Percentiles rank a stretch among this genome's conserved stretches.
These are phyloP conservation scores for Mucor velutinosus DNA, from an alignment of 371 early-diverging fungal species.

Conservation along the genomic window DNA sequence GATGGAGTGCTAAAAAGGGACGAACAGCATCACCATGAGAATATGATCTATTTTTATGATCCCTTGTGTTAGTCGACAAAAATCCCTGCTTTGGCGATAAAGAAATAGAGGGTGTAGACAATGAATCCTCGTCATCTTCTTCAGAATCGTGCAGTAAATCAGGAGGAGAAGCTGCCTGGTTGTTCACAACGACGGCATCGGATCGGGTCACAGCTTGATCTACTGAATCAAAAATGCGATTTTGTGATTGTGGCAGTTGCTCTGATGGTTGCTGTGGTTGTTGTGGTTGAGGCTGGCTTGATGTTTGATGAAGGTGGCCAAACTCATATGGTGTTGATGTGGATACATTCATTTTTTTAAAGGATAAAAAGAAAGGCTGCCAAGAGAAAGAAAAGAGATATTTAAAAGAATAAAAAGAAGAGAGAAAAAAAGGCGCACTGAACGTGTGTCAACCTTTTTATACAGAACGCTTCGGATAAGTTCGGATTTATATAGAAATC, in stretches of 20 bases:
- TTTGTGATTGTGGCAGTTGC: neutral
- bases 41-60: slow-evolving; percentile 3
- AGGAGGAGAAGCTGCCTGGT: slow-evolving; percentile 10
- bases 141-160: slow-evolving; percentile 13
- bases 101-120: slow-evolving; percentile 17
- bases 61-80: neutral
- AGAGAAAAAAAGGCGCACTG: neutral
- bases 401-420: neutral
- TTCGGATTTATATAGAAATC: slow-evolving; percentile 8
- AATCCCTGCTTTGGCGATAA: slow-evolving; percentile 18
- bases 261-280: neutral
- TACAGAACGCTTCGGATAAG: slow-evolving; percentile 1
- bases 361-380: neutral
- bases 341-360: neutral
- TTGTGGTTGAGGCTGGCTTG: neutral
- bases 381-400: neutral
- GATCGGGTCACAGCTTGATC: slow-evolving; percentile 3
- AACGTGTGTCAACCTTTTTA: neutral
- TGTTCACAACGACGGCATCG: neutral
- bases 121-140: slow-evolving; percentile 20
- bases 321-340: neutral
- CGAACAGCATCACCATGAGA: slow-evolving; percentile 2
- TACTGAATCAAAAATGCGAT: neutral
- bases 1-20: neutral
- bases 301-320: neutral